phyloP scores from a whole-genome alignment of 768 basidiomycete species.

The Podaxis sp. region DNA sequence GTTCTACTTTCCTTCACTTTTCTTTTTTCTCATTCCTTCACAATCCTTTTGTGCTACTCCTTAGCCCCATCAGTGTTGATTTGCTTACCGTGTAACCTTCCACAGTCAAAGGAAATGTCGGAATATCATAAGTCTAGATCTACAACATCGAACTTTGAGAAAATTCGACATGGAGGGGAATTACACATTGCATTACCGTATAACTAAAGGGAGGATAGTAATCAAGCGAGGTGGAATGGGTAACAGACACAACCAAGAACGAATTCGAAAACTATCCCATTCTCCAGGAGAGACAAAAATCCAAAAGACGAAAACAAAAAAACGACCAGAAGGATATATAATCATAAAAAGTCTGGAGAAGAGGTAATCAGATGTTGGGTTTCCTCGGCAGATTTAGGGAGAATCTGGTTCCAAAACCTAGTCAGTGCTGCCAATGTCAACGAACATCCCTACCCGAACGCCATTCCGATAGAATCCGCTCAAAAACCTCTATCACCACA shows the following conservation, averaged over 20 bases:
- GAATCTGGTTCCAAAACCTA: background rate
- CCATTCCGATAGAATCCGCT: slow-evolving; percentile 61
- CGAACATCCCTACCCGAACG: slow-evolving; percentile 19
- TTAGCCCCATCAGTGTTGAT: background rate
- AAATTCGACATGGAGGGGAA: background rate
- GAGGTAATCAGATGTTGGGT: background rate
- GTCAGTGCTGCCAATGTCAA: background rate
- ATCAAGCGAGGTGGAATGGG: background rate
- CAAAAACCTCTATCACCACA: slow-evolving; percentile 83
- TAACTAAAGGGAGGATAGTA: background rate
- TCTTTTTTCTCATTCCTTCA: background rate
- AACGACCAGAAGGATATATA: background rate
- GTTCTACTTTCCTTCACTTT: too few relatives aligned
- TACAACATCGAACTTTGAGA: slow-evolving; percentile 5
- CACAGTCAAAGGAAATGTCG: background rate
- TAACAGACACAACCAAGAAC: slow-evolving; percentile 18
- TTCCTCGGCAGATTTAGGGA: background rate
- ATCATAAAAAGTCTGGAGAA: slow-evolving; percentile 1
- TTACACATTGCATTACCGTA: slow-evolving; percentile 10
- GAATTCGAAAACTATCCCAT: slow-evolving; percentile 2
- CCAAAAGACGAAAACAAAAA: background rate
- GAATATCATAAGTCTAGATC: background rate
- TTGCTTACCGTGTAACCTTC: background rate
- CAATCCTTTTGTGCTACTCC: background rate
- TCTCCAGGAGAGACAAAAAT: slow-evolving; percentile 11